Evolutionary conservation across 495 filamentous ascomycete genomes (phyloP), one percentile per base, ranked within the genome.

Genomic region (Collariella sp.): DNA sequence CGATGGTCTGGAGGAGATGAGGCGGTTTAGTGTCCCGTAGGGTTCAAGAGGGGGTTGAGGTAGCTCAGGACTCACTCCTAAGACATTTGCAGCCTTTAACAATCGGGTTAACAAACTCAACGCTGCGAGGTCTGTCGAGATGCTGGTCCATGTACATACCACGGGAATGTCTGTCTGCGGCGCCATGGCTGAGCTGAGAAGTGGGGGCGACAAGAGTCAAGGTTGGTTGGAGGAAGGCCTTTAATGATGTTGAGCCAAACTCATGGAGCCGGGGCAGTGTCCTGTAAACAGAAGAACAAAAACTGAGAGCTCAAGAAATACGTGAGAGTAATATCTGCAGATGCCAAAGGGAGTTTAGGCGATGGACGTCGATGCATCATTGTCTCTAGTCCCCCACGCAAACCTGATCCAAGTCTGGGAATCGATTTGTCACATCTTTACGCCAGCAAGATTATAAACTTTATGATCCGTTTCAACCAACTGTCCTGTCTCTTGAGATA

Each of bases 71-170:
- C 73, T 55, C 66, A 79, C 76, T 18, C 76, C 76, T 10, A 79
- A 60, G 2, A 79, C 65, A 57, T 73, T 76, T 22, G 76, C 76
- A 1, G 75, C 70, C 72, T 75, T 45, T 35, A 4, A 18, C 4
- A 18, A 0, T 7, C 36, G 41, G 0, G 50, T 67, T 34, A 59
- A 52, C 46, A 13, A 35, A 1, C 11, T 33, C 7, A 19, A 7
- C 18, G 1, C n/a, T 22, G n/a, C 5, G 13, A 13, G 20, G 7
- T 7, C 10, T 19, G 11, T 13, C 18, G 31, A 11, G 19, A n/a
- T n/a, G n/a, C n/a, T 35, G 7, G 41, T 29, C 33, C 19, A 7
- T n/a, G n/a, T 41, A 58, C 66, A n/a, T 51, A 69, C 71, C 43
- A 73, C 56, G 2, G 72, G 72, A 34, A 74, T 75, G 20, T 71